Evolutionary conservation across 2,329 filamentous ascomycete species (phyloP).

Genomic region (Colletotrichum sp.): DNA sequence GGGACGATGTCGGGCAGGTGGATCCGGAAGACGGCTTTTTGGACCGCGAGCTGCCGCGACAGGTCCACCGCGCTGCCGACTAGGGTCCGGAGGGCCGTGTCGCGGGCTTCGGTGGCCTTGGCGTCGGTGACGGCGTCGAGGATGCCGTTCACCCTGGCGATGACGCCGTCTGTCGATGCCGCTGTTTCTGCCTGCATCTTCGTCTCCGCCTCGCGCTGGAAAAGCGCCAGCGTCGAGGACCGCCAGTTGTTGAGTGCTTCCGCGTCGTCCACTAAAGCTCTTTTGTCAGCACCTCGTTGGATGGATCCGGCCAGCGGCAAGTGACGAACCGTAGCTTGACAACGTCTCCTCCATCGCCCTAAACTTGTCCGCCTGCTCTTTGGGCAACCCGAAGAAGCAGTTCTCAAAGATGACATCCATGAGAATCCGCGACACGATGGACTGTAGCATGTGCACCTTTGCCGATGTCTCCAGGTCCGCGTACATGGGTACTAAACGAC

Average conservation of each 20-base stretch:
- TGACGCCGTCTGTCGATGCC: slow-evolving; percentile 44
- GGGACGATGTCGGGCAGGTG: slow-evolving; percentile 59
- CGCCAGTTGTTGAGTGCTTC: slow-evolving; percentile 70
- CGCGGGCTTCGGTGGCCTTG: slow-evolving; percentile 44
- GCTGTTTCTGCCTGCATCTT: slow-evolving; percentile 52
- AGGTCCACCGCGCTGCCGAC: slow-evolving; percentile 60
- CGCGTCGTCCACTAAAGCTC: slow-evolving; percentile 44
- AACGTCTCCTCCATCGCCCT: slow-evolving; percentile 53
- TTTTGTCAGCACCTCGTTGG: neutral
- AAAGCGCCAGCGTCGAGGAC: slow-evolving; percentile 64
- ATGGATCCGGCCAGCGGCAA: neutral
- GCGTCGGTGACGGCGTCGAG: slow-evolving; percentile 53
- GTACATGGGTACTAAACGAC: slow-evolving; percentile 62
- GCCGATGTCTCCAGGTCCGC: slow-evolving; percentile 56
- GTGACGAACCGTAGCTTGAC: slow-evolving; percentile 26
- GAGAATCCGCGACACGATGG: slow-evolving; percentile 62
- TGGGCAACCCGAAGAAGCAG: slow-evolving; percentile 68
- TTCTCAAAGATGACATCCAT: slow-evolving; percentile 66
- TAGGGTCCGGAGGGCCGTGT: slow-evolving; percentile 58
- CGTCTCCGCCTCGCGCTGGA: slow-evolving; percentile 57
- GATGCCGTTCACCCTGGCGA: slow-evolving; percentile 52
- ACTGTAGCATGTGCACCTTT: slow-evolving; percentile 68
- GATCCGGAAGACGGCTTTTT: slow-evolving; percentile 63
- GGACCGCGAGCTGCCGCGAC: slow-evolving; percentile 59
- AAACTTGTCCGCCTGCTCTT: slow-evolving; percentile 56